Evolutionary conservation across 768 basidiomycete genomes (phyloP), one percentile per base, ranked within the genome.

Genomic region (Pulveroboletus sp.): DNA sequence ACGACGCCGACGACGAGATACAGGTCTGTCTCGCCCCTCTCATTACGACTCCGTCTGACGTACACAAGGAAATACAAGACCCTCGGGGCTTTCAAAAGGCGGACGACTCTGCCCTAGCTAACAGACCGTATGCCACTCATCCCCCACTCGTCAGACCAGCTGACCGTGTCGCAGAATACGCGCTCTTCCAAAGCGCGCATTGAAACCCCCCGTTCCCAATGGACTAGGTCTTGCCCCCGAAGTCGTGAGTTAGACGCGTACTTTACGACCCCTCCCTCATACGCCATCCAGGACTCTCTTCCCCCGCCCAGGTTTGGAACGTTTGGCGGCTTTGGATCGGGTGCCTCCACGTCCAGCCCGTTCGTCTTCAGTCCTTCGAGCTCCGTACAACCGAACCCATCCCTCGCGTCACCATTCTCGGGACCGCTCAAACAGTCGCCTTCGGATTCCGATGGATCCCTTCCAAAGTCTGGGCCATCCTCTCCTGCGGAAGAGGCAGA

Each of bases 21-120:
- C 59, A 70, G 63, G 68, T 71, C 14, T 23, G 60, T 32, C 9
- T 22, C 7, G 2, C 3, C 17, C 38, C 3, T 29, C 12, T 4
- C 6, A 13, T 4, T 20, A 2, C 35, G n/a, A 23, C 14, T 22
- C 23, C 27, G 6, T 12, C 56, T 64, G 45, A 63, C 35, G 2
- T 14, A 14, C 12, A 37, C 47, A 56, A 81, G 79, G 76, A 79
- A 62, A 67, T 65, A 19, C 52, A 62, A 46, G 61, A 70, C 46
- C 65, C 67, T 66, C 55, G 63, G 40, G 75, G 76, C 41, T 79
- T 88, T 60, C 71, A 72, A 55, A 82, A 75, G 64, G 87, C 88
- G 42, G 78, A 82, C 54, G 81, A 84, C 19, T 60, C 71, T 26
- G 64, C 70, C 29, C 67, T 89, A 29, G 77, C 77, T 27, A 72